Percentiles rank a stretch among this genome's conserved stretches.
Evolutionary conservation across 345 rosid species (phyloP).

Genomic region (Isatis tinctoria): DNA sequence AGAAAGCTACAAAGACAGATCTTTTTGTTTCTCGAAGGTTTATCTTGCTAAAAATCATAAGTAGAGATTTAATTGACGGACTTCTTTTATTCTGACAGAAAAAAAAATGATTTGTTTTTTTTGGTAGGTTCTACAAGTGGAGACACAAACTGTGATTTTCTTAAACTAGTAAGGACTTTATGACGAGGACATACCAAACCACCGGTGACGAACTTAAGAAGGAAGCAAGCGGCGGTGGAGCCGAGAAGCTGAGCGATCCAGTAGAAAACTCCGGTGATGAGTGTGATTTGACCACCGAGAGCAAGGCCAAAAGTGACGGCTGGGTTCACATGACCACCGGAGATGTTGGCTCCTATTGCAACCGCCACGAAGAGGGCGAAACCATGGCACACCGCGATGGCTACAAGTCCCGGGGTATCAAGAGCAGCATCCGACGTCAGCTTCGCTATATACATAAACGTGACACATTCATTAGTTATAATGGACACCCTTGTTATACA

Average conservation of each 20-base stretch:
- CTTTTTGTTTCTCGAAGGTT: not conserved
- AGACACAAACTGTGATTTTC: not conserved
- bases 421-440: constrained; percentile 77
- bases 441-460: constrained; percentile 44
- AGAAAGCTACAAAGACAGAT: not conserved
- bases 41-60: not conserved
- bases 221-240: constrained; percentile 78
- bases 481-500: not conserved
- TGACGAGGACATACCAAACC: constrained; percentile 58
- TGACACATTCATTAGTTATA: constrained; percentile 9
- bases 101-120: not conserved
- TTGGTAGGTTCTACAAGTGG: not conserved
- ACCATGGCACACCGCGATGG: constrained; percentile 80
- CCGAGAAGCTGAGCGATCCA: constrained; percentile 93
- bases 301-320: constrained; percentile 93
- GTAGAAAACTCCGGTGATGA: constrained; percentile 86
- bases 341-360: constrained; percentile 81
- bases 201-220: constrained; percentile 73
- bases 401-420: constrained; percentile 82
- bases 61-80: not conserved
- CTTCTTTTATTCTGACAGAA: not conserved
- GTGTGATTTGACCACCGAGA: constrained; percentile 85
- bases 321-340: constrained; percentile 96
- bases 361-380: constrained; percentile 94
- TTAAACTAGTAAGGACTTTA: not conserved